A percentile compares a stretch with the other conserved stretches of the same genome.
These are phyloP conservation scores for Haplosporangium sp. DNA, from an alignment of 371 early-diverging fungal species.

Conservation along the genomic window DNA sequence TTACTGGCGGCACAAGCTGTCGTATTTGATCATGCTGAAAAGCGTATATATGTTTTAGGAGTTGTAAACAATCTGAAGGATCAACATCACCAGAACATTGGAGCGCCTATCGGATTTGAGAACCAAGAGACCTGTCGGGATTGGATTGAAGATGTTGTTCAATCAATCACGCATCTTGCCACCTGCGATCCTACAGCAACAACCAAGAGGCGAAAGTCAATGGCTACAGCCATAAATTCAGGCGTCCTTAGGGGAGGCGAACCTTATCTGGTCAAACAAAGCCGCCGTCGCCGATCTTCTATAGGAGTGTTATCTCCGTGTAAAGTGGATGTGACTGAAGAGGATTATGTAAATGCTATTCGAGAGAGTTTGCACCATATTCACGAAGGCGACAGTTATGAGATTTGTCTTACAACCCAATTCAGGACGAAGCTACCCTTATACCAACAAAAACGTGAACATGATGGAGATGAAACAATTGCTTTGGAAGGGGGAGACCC, in stretches of 20 bases:
- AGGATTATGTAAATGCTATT: conserved; percentile 78
- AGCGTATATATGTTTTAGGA: conserved; percentile 61
- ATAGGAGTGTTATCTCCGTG: conserved; percentile 40
- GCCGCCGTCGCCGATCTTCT: conserved; percentile 42
- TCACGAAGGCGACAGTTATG: conserved; percentile 92
- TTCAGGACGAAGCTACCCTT: conserved; percentile 63
- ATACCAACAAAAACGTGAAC: background rate
- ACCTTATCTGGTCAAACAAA: conserved; percentile 52
- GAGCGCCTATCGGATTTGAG: conserved; percentile 27
- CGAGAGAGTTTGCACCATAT: conserved; percentile 75
- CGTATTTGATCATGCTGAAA: conserved; percentile 75
- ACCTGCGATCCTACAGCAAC: conserved; percentile 9
- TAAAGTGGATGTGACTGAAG: conserved; percentile 60
- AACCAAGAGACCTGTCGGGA: conserved; percentile 12
- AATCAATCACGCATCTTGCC: conserved; percentile 28
- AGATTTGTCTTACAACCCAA: conserved; percentile 92
- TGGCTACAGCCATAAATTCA: conserved; percentile 19
- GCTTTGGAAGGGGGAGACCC: conserved; percentile 19
- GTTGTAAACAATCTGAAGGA: conserved; percentile 49
- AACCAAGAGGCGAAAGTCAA: conserved; percentile 10
- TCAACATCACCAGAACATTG: conserved; percentile 11
- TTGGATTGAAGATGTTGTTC: conserved; percentile 36
- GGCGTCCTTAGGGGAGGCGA: conserved; percentile 29
- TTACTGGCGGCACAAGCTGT: conserved; percentile 85
- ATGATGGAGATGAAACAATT: background rate